phyloP scores from a whole-genome alignment of 2,329 filamentous ascomycete species.

The Samsoniella hepiali region DNA sequence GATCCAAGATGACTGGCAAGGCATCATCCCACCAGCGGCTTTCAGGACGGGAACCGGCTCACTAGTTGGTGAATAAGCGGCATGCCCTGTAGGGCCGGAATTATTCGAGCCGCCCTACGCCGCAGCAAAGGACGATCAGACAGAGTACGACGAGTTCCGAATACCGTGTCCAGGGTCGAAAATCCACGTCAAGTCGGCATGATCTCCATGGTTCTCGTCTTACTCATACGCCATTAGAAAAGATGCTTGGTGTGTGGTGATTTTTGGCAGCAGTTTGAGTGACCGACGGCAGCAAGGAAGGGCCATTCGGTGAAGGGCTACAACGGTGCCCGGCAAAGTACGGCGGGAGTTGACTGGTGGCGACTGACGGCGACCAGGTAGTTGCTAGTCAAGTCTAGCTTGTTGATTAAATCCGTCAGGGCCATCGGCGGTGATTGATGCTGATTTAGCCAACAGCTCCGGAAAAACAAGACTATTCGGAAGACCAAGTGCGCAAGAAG shows the following conservation, averaged over 20 bases:
- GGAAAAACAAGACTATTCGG: not conserved
- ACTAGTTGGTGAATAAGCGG: not conserved
- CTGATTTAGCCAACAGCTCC: not conserved
- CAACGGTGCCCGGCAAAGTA: not conserved
- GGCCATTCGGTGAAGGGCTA: not conserved
- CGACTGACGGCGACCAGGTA: not conserved
- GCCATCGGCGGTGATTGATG: not conserved
- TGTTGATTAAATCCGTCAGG: not conserved
- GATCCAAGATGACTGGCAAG: not conserved
- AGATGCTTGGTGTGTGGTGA: not conserved
- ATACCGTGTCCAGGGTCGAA: not conserved
- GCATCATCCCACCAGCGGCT: not conserved
- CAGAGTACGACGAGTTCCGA: constrained; percentile 4
- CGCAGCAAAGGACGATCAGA: not conserved
- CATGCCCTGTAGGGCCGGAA: constrained; percentile 8
- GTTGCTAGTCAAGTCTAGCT: not conserved
- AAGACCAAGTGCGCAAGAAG: not conserved
- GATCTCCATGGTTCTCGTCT: not conserved
- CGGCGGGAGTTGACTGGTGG: not conserved
- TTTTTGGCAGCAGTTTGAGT: not conserved
- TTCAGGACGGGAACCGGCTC: not conserved
- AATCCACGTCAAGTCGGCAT: not conserved
- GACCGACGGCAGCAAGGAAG: not conserved
- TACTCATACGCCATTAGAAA: not conserved
- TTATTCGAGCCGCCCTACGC: not conserved